Base-by-base conservation (phyloP, 192 early-diverging fungal genomes). In the Allomyces macrogynus region DNA sequence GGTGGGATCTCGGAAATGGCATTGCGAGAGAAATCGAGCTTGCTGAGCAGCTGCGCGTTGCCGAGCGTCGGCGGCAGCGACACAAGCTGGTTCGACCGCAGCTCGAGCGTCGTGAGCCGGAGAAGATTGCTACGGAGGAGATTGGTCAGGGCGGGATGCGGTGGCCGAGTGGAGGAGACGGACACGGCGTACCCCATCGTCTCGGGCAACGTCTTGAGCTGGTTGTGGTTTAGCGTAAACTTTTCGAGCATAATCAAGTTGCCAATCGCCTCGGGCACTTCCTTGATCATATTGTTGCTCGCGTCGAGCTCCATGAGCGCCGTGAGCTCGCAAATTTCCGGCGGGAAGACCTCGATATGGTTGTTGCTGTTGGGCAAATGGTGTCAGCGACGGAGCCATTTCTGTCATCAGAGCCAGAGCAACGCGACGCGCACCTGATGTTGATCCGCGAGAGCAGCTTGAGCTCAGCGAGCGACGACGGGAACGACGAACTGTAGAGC, bases 281-380 rank as follows among this genome's bases (percentile, higher is more conserved):
- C 44, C 43, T 67, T 60, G 44, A 67, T 10, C 43, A 65, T 64
- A n/a, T 67, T 67, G 60, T 23, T 67, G 64, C 62, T 32, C 23
- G 65, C 44, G 27, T 67, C 67, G 18, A 67, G 26, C 20, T 67
- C 67, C n/a, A 27, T 63, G 42, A 67, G 67, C 43, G 26, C 26
- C 9, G 67, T 61, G 24, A 67, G 43, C 20, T 67, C 44, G 64
- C 67, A 67, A 10, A 67, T 26, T 63, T 67, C 67, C 23, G 24
- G 65, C 23, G 67, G 67, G 25, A 67, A 54, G 22, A 67, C 67
- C 49, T 67, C 67, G 24, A 67, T 67, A 18, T 67, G 26, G 26
- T 67, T 67, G 64, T 67, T 66, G 40, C 64, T 67, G n/a, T n/a
- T n/a, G n/a, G n/a, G n/a, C n/a, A 22, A 66, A 62, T 16, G 7